Evolutionary conservation across 306 rosid species (phyloP).

Genomic region (Carpinus fangiana): DNA sequence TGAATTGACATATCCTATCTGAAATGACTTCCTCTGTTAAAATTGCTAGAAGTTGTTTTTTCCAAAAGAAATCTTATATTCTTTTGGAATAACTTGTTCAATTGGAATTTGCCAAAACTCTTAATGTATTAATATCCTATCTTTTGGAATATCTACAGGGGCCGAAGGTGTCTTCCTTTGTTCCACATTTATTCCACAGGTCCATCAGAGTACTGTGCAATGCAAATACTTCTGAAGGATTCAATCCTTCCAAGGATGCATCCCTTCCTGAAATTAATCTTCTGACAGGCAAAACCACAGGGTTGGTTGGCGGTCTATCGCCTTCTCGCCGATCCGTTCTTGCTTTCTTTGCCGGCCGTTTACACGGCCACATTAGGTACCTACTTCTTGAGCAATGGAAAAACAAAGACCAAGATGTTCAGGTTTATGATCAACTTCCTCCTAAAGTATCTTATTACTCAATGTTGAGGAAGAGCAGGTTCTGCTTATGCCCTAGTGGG

Average conservation of each 20-base stretch:
- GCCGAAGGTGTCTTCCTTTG: slow-evolving; percentile 39
- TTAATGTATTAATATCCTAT: neutral
- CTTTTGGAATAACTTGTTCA: neutral
- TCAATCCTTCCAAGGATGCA: slow-evolving; percentile 56
- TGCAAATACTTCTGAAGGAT: slow-evolving; percentile 68
- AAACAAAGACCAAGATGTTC: slow-evolving; percentile 57
- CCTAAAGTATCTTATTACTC: slow-evolving; percentile 36
- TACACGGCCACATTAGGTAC: slow-evolving; percentile 58
- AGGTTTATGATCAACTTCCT: slow-evolving; percentile 49
- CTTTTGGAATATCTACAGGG: slow-evolving; percentile 31
- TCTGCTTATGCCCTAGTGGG: slow-evolving; percentile 62
- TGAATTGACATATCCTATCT: neutral
- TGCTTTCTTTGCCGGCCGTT: slow-evolving; percentile 58
- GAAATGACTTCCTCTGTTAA: neutral
- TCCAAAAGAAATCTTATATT: neutral
- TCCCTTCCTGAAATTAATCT: slow-evolving; percentile 56
- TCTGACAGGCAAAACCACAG: slow-evolving; percentile 22
- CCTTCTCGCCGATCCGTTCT: slow-evolving; percentile 48
- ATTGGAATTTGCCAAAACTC: neutral
- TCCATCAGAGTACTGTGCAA: slow-evolving; percentile 67
- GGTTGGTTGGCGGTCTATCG: slow-evolving; percentile 39
- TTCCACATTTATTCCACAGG: slow-evolving; percentile 43
- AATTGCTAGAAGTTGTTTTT: neutral
- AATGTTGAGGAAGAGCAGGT: slow-evolving; percentile 53
- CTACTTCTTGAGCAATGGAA: slow-evolving; percentile 45